Base-by-base conservation (phyloP, 2,329 filamentous ascomycete species). In the Lasiodiplodia citricola region DNA sequence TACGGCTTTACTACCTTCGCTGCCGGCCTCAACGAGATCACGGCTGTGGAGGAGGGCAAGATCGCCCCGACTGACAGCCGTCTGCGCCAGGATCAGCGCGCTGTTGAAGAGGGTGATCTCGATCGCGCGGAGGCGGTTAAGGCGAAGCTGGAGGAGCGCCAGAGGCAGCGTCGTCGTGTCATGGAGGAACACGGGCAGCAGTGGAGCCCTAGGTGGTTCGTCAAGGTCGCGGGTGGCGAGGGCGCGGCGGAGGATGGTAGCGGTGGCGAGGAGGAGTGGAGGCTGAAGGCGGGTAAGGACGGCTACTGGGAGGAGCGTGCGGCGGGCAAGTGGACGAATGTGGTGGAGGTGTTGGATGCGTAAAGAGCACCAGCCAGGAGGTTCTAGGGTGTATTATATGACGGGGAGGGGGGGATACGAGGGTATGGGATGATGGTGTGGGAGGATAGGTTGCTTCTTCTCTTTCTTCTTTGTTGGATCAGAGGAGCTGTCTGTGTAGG, bases 1-100 rank as follows among this genome's bases (percentile, higher is more conserved):
- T 99, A 97, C 79, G 96, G 96, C 4, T 87, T 97, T 77, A 97
- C 96, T 0, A 84, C 87, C 0, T 99, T 98, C 77, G 94, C 94
- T 0, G 94, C 93, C 0, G 81, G 86, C 1, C 86, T 99, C 55
- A 99, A 99, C 74, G 93, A 99, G 80, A 86, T 97, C 70, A 98
- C 96, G 0, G 75, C 86, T 0, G 84, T 97, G 6, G 96, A 99
- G 79, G 84, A 90, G 69, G 88, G 85, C 4, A 90, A 88, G 69
- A 81, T 97, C 18, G 90, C 96, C 3, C 87, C 88, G 0, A 98
- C 95, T 0, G 96, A 99, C 80, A 91, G 88, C 41, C 85, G 96
- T 31, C 83, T 97, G 51, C 86, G 96, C 18, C 94, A 94, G 2
- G 96, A 99, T 77, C 96, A 98, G 83, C 87, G 92, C 16, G 88